These are phyloP conservation scores for Hemerocallis citrina DNA, from an alignment of 106 monocot genomes.

Conservation along the genomic window DNA sequence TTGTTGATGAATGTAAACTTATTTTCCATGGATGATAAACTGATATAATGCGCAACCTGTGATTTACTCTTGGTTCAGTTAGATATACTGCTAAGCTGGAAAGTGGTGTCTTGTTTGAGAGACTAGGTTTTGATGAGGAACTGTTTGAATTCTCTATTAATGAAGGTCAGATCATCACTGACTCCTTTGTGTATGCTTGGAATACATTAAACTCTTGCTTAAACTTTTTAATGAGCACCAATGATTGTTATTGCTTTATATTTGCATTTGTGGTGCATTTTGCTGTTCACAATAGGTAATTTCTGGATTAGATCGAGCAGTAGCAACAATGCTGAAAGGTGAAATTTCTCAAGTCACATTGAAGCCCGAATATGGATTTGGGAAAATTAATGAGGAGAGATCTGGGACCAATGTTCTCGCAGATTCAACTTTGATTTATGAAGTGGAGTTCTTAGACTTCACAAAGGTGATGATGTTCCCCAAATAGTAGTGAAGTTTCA, in stretches of 20 bases:
- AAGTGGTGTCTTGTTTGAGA: conserved; percentile 60
- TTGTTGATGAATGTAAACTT: no score
- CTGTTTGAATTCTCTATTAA: conserved; percentile 45
- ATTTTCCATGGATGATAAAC: no score
- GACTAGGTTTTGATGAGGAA: conserved; percentile 28
- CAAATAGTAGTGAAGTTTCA: not conserved
- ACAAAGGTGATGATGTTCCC: conserved; percentile 25
- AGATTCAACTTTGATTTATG: conserved; percentile 50
- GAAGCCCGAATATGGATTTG: conserved; percentile 59
- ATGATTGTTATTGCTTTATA: not conserved
- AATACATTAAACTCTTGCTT: not conserved
- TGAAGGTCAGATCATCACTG: conserved; percentile 39
- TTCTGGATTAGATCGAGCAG: conserved; percentile 55
- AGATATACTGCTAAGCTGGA: conserved; percentile 46
- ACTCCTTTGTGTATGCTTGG: not conserved
- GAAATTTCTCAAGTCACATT: conserved; percentile 51
- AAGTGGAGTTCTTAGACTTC: conserved; percentile 63
- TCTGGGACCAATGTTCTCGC: conserved; percentile 32
- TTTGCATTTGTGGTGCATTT: not conserved
- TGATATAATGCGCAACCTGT: no score
- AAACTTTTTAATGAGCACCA: not conserved
- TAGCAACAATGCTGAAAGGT: conserved; percentile 58
- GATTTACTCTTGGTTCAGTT: no score
- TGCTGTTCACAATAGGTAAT: conserved; percentile 46
- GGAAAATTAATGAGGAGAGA: conserved; percentile 20